Evolutionary conservation across 2,329 filamentous ascomycete genomes (phyloP).

Genomic region (Leptographium flavum): DNA sequence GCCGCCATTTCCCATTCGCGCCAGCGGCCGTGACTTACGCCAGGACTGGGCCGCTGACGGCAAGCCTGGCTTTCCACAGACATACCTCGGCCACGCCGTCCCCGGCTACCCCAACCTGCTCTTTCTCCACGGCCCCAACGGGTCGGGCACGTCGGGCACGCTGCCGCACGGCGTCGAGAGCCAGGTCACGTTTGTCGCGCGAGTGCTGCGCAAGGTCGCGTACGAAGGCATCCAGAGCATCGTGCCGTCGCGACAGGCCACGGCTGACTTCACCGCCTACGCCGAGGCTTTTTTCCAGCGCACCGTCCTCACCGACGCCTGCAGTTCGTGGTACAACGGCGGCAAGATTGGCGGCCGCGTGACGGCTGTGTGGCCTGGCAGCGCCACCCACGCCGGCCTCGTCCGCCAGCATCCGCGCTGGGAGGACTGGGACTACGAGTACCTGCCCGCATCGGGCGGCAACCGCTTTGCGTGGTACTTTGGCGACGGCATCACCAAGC

Average conservation of each 20-base stretch:
- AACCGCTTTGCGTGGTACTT: constrained; percentile 7
- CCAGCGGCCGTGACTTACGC: constrained; percentile 9
- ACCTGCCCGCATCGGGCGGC: background rate
- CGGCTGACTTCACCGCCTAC: constrained; percentile 10
- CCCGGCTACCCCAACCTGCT: constrained; percentile 17
- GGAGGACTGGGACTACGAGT: constrained; percentile 8
- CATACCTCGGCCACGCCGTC: constrained; percentile 15
- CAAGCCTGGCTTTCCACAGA: constrained; percentile 6
- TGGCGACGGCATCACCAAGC: constrained; percentile 5
- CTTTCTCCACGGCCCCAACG: constrained; percentile 11
- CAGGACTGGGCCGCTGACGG: constrained; percentile 12
- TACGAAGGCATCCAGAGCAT: constrained; percentile 7
- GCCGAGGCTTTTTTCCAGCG: constrained; percentile 5
- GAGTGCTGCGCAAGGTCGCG: constrained; percentile 11
- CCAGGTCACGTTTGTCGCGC: constrained; percentile 9
- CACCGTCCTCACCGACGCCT: constrained; percentile 7
- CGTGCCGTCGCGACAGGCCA: constrained; percentile 7
- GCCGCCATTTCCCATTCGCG: constrained; percentile 12
- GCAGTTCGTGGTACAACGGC: constrained; percentile 12
- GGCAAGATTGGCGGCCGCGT: constrained; percentile 1
- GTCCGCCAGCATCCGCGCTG: constrained; percentile 4
- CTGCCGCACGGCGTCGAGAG: constrained; percentile 10
- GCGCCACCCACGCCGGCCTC: constrained; percentile 4
- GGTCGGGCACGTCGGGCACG: constrained; percentile 8
- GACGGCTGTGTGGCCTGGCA: constrained; percentile 10